Conservation (phyloP, 129 eudicot genomes). For the Lactuca saligna region DNA sequence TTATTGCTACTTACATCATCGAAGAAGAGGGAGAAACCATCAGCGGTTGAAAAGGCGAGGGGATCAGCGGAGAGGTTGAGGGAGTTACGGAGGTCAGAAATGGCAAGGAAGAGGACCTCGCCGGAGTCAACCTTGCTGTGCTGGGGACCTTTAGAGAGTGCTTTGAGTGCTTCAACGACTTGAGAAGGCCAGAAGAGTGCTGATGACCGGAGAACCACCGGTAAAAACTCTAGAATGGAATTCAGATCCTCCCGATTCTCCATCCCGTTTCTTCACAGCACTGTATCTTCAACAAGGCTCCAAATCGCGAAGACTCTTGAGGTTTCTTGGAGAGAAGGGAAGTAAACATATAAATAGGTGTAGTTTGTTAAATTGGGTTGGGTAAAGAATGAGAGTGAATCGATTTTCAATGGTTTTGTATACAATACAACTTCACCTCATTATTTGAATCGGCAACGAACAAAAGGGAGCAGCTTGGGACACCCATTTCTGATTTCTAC, state of each 20-base stretch:
- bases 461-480: no score
- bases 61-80: conserved; percentile 39
- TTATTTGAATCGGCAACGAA: no score
- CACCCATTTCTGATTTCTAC: no score
- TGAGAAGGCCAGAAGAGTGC: conserved; percentile 69
- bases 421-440: no score
- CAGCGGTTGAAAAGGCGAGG: conserved; percentile 43
- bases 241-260: conserved; percentile 57
- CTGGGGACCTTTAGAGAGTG: conserved; percentile 67
- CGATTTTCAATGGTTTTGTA: background rate
- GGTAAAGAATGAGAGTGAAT: background rate
- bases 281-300: background rate
- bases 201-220: conserved; percentile 60
- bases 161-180: conserved; percentile 62
- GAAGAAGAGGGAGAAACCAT: conserved; percentile 78
- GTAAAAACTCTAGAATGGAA: conserved; percentile 62
- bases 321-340: background rate
- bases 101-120: conserved; percentile 61
- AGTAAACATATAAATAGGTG: background rate
- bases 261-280: conserved; percentile 22
- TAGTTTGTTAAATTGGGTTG: background rate
- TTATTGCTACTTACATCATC: conserved; percentile 56
- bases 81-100: conserved; percentile 62
- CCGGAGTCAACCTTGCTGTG: conserved; percentile 88
- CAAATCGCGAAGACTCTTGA: background rate